These are phyloP conservation scores for Tetrapyrgos nigripes DNA, from an alignment of 1,284 basidiomycete species.

Conservation along the genomic window DNA sequence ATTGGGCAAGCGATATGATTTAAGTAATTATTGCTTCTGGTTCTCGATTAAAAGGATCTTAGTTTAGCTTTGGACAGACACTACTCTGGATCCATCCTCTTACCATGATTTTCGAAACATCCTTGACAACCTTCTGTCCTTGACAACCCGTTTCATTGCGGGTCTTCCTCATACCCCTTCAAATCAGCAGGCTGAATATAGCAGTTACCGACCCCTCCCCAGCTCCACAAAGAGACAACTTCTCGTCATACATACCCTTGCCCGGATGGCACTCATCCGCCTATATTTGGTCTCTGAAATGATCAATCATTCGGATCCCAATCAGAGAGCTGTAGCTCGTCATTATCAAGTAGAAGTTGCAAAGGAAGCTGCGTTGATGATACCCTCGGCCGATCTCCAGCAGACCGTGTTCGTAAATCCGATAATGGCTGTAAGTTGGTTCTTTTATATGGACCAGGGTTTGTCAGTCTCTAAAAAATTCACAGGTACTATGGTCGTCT, in stretches of 20 bases:
- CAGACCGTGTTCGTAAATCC: constrained; percentile 6
- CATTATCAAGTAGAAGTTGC: constrained; percentile 11
- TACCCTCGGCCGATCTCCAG: not conserved
- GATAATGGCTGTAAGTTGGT: constrained; percentile 11
- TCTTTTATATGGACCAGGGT: not conserved
- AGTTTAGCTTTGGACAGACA: not conserved
- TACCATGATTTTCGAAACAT: not conserved
- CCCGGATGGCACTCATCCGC: constrained; percentile 9
- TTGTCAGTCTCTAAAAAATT: too few species aligned
- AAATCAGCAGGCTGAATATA: not conserved
- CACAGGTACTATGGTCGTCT: too few species aligned
- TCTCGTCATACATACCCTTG: constrained; percentile 10
- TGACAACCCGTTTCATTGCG: constrained; percentile 2
- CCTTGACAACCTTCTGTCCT: not conserved
- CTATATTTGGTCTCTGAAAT: constrained; percentile 5
- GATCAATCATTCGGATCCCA: constrained; percentile 8
- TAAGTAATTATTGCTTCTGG: too few species aligned
- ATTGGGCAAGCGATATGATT: constrained; percentile 3
- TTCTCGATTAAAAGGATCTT: not conserved
- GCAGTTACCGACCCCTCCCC: too few species aligned
- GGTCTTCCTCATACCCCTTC: constrained; percentile 1
- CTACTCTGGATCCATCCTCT: not conserved
- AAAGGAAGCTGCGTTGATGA: constrained; percentile 1
- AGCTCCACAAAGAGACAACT: constrained; percentile 1
- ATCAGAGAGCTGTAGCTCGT: not conserved